Conservation (phyloP, 2,329 filamentous ascomycete species). For the Fusarium concolor region DNA sequence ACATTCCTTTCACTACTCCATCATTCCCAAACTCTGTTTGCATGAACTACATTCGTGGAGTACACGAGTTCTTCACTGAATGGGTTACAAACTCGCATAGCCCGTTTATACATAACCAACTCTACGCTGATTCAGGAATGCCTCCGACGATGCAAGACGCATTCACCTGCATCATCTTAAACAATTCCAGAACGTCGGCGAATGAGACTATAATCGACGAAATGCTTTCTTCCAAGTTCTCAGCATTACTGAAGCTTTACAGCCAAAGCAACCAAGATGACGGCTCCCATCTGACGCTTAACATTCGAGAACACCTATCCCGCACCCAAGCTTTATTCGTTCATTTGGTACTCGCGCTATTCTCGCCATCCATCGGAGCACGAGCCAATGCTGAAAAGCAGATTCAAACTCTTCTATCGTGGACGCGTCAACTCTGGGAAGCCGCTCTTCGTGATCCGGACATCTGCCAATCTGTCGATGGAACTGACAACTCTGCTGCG, state of each 20-base stretch:
- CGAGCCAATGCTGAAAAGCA: background rate
- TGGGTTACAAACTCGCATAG: slow-evolving; percentile 10
- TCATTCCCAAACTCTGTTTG: slow-evolving; percentile 1
- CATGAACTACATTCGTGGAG: slow-evolving; percentile 5
- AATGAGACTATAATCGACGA: slow-evolving; percentile 1
- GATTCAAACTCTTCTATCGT: slow-evolving; percentile 2
- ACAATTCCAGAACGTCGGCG: background rate
- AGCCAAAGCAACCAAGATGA: fast-evolving
- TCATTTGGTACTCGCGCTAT: background rate
- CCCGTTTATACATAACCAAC: slow-evolving; percentile 12
- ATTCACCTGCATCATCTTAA: background rate
- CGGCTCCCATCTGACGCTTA: background rate
- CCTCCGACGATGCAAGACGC: background rate
- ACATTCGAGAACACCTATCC: slow-evolving; percentile 6
- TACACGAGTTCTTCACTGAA: background rate
- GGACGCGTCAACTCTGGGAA: slow-evolving; percentile 14
- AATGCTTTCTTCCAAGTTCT: background rate
- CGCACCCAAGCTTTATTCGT: slow-evolving; percentile 7
- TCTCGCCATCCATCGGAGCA: background rate
- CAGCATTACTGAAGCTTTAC: background rate
- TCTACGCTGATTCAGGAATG: slow-evolving; percentile 4
- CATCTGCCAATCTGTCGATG: background rate
- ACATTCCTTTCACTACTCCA: slow-evolving; percentile 1
- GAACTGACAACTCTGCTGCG: background rate
- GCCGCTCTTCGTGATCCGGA: slow-evolving; percentile 3